Evolutionary conservation across 192 early-diverging fungal genomes (phyloP).

Genomic region (Ambispora gerdemannii): DNA sequence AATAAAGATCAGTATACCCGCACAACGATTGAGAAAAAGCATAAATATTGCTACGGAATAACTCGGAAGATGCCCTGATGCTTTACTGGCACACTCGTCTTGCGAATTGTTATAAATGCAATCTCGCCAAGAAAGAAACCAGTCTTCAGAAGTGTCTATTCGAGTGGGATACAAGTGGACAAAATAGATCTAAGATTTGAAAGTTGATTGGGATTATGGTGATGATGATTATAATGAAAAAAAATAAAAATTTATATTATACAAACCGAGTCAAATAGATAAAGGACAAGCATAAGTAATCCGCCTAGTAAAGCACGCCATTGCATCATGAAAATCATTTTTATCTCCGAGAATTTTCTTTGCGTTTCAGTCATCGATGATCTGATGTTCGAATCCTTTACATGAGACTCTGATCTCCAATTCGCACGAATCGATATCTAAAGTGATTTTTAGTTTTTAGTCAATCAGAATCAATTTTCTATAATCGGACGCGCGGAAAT

Average conservation of each 20-base stretch:
- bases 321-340: neutral
- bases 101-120: too few relatives aligned
- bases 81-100: neutral
- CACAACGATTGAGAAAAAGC: neutral
- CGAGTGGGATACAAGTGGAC: too few relatives aligned
- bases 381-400: neutral
- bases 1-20: constrained; percentile 14
- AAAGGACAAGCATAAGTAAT: constrained; percentile 16
- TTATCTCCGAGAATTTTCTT: neutral
- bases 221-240: too few relatives aligned
- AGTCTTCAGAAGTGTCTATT: too few relatives aligned
- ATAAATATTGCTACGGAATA: neutral
- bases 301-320: constrained; percentile 23
- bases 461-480: too few relatives aligned
- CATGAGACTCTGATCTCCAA: neutral
- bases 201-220: too few relatives aligned
- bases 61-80: neutral
- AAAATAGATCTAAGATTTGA: too few relatives aligned
- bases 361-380: neutral
- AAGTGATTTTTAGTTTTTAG: too few relatives aligned
- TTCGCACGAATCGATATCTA: neutral
- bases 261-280: constrained; percentile 13
- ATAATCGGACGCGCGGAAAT: too few relatives aligned
- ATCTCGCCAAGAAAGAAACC: too few relatives aligned
- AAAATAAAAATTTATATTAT: too few relatives aligned